Conservation (phyloP, 2,329 filamentous ascomycete species). For the Sclerotinia subarctica region DNA sequence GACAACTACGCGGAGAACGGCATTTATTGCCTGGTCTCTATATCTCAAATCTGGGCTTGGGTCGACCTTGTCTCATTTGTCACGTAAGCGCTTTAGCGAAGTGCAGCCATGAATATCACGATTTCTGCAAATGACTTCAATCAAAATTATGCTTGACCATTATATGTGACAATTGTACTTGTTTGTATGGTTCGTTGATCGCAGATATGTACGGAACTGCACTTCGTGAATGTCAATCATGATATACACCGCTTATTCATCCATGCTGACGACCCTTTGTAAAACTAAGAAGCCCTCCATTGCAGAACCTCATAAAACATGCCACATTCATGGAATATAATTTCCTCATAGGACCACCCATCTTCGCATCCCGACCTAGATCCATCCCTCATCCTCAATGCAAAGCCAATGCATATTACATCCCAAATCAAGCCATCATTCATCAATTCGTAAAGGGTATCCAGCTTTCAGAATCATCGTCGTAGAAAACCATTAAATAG, state of each 20-base stretch:
- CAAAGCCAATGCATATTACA: conserved; percentile 3
- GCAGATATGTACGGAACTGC: neutral
- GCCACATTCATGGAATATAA: neutral
- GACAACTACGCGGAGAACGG: conserved; percentile 72
- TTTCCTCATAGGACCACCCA: neutral
- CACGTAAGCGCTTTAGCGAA: conserved; percentile 42
- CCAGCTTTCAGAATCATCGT: neutral
- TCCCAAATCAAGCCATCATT: conserved; percentile 8
- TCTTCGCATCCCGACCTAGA: neutral
- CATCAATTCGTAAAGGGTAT: conserved; percentile 7
- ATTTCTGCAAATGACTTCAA: conserved; percentile 21
- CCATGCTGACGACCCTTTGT: neutral
- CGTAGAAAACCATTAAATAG: conserved; percentile 8
- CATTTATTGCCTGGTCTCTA: conserved; percentile 62
- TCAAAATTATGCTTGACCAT: neutral
- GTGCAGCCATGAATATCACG: conserved; percentile 37
- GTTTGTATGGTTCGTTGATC: neutral
- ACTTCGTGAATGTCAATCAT: neutral
- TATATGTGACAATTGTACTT: neutral
- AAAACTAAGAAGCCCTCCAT: neutral
- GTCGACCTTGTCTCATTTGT: conserved; percentile 44
- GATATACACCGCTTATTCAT: neutral
- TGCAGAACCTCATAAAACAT: neutral
- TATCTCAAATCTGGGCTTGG: conserved; percentile 39
- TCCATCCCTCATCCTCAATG: neutral